Evolutionary conservation across 106 monocot species (phyloP).

Genomic region (Dendrobium chrysotoxum): DNA sequence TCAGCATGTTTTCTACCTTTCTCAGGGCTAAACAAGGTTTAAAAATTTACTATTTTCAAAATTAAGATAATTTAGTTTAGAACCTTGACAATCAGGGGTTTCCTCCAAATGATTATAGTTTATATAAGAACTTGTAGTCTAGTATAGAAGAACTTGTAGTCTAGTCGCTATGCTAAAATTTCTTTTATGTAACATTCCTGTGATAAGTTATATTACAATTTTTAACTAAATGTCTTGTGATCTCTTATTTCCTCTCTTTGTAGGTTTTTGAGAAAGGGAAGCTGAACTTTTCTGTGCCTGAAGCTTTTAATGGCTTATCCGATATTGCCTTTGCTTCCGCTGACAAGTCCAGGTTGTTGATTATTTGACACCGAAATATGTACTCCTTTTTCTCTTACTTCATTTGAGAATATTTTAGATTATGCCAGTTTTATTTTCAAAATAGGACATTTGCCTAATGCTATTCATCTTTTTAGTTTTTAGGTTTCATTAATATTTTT

Average conservation of each 20-base stretch:
- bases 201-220: not conserved
- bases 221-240: not conserved
- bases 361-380: not conserved
- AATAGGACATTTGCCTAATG: not conserved
- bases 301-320: conserved; percentile 38
- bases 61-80: not conserved
- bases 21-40: not conserved
- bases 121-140: not conserved
- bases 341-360: conserved; percentile 67
- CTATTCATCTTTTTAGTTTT: not conserved
- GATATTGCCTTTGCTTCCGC: conserved; percentile 57
- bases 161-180: not conserved
- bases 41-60: not conserved
- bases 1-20: not conserved
- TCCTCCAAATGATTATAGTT: not conserved
- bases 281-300: conserved; percentile 31
- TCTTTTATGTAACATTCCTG: not conserved
- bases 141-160: not conserved
- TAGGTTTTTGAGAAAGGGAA: conserved; percentile 69
- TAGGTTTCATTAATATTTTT: not conserved
- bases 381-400: not conserved
- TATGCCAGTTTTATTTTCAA: not conserved
- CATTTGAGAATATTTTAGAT: not conserved
- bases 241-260: conserved; percentile 11
- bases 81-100: not conserved